phyloP scores from a whole-genome alignment of 176 grass and related monocot species.

The Puya raimondii region DNA sequence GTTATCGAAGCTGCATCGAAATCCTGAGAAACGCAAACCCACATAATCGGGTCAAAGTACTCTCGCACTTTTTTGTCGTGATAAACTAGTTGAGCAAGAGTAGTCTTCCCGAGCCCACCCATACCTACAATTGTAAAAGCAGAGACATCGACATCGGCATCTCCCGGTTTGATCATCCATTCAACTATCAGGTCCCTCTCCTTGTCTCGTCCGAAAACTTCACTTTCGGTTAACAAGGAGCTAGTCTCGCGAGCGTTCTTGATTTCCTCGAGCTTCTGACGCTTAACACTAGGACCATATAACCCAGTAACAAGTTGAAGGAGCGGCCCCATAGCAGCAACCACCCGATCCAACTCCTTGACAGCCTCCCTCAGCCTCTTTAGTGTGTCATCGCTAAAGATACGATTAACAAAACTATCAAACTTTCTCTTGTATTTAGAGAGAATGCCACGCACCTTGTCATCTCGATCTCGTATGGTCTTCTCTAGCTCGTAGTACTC shows the following conservation, averaged over 20 bases:
- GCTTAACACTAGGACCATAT: too few species aligned
- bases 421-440: background rate
- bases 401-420: background rate
- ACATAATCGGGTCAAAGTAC: slow-evolving; percentile 3
- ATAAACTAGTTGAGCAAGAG: slow-evolving; percentile 10
- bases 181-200: too few species aligned
- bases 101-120: slow-evolving; percentile 4
- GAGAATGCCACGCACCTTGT: background rate
- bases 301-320: too few species aligned
- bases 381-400: background rate
- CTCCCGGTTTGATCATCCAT: too few species aligned
- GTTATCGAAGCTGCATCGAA: background rate
- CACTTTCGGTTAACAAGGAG: too few species aligned
- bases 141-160: too few species aligned
- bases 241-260: too few species aligned
- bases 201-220: too few species aligned
- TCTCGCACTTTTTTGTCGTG: slow-evolving; percentile 7
- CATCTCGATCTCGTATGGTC: background rate
- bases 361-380: background rate
- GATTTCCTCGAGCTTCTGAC: too few species aligned
- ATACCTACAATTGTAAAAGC: too few species aligned
- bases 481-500: slow-evolving; percentile 5
- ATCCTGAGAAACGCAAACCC: slow-evolving; percentile 18
- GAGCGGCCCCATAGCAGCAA: background rate
- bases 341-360: background rate